Evolutionary conservation across 441 rosid species (phyloP).

Genomic region (Corymbia citriodora): DNA sequence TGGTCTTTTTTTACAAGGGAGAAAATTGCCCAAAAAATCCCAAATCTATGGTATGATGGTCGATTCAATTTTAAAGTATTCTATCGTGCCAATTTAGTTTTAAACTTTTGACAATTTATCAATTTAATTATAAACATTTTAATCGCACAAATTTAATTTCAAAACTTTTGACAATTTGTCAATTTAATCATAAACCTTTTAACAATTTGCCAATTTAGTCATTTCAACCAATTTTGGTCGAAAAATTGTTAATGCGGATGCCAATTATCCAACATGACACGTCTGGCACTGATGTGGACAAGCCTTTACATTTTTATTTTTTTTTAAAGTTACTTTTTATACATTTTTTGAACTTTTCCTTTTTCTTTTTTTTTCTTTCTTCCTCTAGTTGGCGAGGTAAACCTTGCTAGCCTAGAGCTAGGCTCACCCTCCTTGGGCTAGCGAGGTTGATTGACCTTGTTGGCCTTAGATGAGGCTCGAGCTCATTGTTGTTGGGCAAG

Average conservation of each 20-base stretch:
- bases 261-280: not conserved
- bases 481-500: not conserved
- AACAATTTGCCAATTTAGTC: not conserved
- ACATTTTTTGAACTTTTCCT: not conserved
- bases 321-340: not conserved
- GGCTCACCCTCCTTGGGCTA: not conserved
- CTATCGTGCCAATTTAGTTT: not conserved
- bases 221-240: not conserved
- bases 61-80: not conserved
- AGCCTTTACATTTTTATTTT: not conserved
- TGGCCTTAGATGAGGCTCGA: not conserved
- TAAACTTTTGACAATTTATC: fast-evolving
- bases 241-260: not conserved
- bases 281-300: fast-evolving
- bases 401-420: not conserved
- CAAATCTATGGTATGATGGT: not conserved
- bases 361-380: not conserved
- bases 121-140: not conserved
- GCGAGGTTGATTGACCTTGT: not conserved
- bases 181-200: not conserved
- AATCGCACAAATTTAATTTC: not conserved
- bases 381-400: not conserved
- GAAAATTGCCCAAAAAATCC: not conserved
- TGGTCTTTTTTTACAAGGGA: not conserved
- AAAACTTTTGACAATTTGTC: not conserved